Base-by-base conservation (phyloP, 306 rosid species). In the Heteromeles arbutifolia region DNA sequence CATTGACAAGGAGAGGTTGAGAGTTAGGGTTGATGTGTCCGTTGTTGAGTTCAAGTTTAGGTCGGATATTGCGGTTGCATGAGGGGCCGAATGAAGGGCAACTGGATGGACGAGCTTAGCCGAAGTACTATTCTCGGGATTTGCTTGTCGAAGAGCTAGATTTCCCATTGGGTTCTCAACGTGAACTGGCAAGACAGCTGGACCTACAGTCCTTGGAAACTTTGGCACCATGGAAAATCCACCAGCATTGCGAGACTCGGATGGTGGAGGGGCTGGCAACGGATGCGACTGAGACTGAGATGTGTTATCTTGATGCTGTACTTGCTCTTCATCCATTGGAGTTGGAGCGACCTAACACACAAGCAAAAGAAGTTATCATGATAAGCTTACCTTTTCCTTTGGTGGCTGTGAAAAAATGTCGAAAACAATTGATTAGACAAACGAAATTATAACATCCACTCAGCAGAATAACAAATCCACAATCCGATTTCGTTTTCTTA, bases 301-400 rank as follows among this genome's bases (percentile, higher is more conserved):
- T 70, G 76, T 67, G 56, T 34, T 76, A 37, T 90, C 97, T 76
- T 84, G 89, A 82, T 70, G 84, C 67, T 83, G 87, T 28, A 74
- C 82, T 83, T 80, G 86, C 39, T 86, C 97, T 74, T 90, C 97
- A 77, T 90, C 98, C 94, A 88, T 85, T 45, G 92, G 87, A 61
- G 34, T 87, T 62, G 86, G 82, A 24, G 90, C 52, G 17, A 96
- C 98, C 99, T 96, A 81, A 82, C 39, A 82, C 43, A 70, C 5
- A 44, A 10, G 11, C 1, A 8, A 70, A 54, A 32, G 43, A 10
- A 24, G 7, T 6, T n/a, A 13, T 52, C 17, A 34, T 3, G 34
- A 24, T 73, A 32, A 73, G 74, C 45, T 56, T 65, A 65, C 65
- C 58, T 66, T 17, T 45, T 75, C 76, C 25, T 12, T 32, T 28